A percentile compares a stretch with the other conserved stretches of the same genome.
Conservation (phyloP, 441 rosid genomes). For the Populus tomentosa region DNA sequence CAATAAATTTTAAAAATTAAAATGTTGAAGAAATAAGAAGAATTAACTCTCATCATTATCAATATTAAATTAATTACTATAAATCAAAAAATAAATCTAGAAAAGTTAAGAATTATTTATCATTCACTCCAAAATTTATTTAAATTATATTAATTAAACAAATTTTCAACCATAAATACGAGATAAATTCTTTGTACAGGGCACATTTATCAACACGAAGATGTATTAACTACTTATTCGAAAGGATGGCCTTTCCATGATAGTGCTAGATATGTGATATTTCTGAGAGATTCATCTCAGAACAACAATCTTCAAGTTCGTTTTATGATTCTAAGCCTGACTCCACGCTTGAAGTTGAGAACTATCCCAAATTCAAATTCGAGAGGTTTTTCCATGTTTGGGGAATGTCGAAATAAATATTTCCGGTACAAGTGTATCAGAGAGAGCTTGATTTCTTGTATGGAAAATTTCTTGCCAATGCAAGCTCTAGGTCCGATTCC, state of each 20-base stretch:
- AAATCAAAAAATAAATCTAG: too few species aligned
- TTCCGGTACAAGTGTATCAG: constrained; percentile 63
- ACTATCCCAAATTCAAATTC: constrained; percentile 75
- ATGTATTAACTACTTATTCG: background rate
- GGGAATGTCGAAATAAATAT: constrained; percentile 63
- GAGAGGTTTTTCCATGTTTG: constrained; percentile 75
- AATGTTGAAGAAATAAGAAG: too few species aligned
- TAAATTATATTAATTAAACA: too few species aligned
- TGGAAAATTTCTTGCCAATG: constrained; percentile 76
- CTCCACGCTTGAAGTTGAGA: constrained; percentile 80
- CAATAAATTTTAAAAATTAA: too few species aligned
- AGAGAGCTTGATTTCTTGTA: constrained; percentile 73
- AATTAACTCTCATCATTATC: too few species aligned
- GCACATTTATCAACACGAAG: background rate
- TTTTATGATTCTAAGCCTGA: constrained; percentile 56
- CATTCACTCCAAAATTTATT: too few species aligned
- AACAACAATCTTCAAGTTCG: constrained; percentile 38
- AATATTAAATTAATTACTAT: too few species aligned
- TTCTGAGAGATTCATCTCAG: background rate
- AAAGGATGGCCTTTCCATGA: background rate
- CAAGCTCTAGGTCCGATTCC: constrained; percentile 98
- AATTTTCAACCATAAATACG: too few species aligned
- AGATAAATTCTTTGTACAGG: background rate
- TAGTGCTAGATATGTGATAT: background rate
- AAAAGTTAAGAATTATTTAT: too few species aligned